Evolutionary conservation across 78 protist species (phyloP), one percentile per base, ranked within the genome.

Genomic region (Isochrysis galbana): DNA sequence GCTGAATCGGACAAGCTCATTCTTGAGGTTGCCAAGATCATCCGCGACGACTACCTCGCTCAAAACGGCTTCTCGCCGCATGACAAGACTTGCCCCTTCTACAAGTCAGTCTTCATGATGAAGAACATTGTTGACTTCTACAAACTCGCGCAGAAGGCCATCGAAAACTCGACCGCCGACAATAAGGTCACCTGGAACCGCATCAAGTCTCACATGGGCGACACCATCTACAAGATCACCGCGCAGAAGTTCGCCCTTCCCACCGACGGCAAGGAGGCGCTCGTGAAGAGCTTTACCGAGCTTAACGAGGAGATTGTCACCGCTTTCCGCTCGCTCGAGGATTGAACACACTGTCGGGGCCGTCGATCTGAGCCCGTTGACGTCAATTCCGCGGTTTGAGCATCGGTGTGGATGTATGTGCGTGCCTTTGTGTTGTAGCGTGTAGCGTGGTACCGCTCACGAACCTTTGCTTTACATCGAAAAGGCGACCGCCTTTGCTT

Each of bases 71-170:
- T 94, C 97, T 70, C 98, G 45, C 55, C 87, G 74, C 97, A 97
- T 94, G 99, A 99, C 92, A 90, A 94, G 39, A 96, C 55, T 96
- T 99, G 99, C 96, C 99, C 99, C 91, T 97, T 99, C 96, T 98
- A 96, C 96, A 99, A 99, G 97, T 97, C 99, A 11, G 95, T 95
- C 48, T 96, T 99, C 97, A 99, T 99, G 99, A 36, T 98, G 91
- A 91, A 96, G 48, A 97, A 97, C 94, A 96, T 98, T 69, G 94
- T 96, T 89, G 47, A 90, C 90, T 98, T 98, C 96, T 96, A 98
- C 96, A 72, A 93, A 22, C 70, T 82, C 29, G 94, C 98, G 45
- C 93, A 92, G 91, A 89, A 88, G 91, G 89, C 97, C 5, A 95
- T 96, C 89, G 97, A 94, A 92, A 47, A 45, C 47, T 83, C 94